Percentiles rank a stretch among this genome's conserved stretches.
Conservation (phyloP, 352 stramenopile species). For the Pythium sp. region DNA sequence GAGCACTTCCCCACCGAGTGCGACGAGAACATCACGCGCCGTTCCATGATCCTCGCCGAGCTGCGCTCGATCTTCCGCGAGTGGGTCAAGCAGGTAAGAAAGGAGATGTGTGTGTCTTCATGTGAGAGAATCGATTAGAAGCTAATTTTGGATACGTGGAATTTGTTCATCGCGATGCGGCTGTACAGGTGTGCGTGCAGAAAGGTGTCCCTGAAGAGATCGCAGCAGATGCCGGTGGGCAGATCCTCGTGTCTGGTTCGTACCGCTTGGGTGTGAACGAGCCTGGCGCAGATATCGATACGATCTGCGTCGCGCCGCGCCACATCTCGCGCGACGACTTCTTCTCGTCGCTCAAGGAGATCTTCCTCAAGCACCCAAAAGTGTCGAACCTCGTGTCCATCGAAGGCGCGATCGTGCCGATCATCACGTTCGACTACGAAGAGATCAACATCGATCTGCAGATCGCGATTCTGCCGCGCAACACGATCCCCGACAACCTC, state of each 20-base stretch:
- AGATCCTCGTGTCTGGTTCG: conserved; percentile 89
- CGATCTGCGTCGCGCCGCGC: conserved; percentile 95
- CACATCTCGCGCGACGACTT: conserved; percentile 96
- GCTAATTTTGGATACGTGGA: conserved; percentile 7
- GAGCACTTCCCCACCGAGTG: conserved; percentile 74
- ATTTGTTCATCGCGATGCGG: neutral
- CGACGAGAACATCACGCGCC: conserved; percentile 78
- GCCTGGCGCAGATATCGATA: conserved; percentile 97
- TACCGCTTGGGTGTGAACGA: conserved; percentile 97
- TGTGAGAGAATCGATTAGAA: neutral
- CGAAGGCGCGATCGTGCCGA: conserved; percentile 92
- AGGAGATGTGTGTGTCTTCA: neutral
- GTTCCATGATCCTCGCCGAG: conserved; percentile 83
- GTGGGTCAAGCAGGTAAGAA: conserved; percentile 71
- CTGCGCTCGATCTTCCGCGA: conserved; percentile 80
- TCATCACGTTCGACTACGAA: conserved; percentile 98
- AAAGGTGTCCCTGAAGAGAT: conserved; percentile 87
- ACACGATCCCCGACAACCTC: conserved; percentile 86
- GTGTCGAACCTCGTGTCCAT: conserved; percentile 88
- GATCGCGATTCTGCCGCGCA: conserved; percentile 93
- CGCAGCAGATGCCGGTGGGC: conserved; percentile 76
- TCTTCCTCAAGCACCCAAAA: conserved; percentile 92
- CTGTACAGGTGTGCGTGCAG: conserved; percentile 58
- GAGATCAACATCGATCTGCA: conserved; percentile 99
- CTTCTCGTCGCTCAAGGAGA: conserved; percentile 92